Base-by-base conservation (phyloP, 2,329 filamentous ascomycete species). In the Akanthomyces muscarius region DNA sequence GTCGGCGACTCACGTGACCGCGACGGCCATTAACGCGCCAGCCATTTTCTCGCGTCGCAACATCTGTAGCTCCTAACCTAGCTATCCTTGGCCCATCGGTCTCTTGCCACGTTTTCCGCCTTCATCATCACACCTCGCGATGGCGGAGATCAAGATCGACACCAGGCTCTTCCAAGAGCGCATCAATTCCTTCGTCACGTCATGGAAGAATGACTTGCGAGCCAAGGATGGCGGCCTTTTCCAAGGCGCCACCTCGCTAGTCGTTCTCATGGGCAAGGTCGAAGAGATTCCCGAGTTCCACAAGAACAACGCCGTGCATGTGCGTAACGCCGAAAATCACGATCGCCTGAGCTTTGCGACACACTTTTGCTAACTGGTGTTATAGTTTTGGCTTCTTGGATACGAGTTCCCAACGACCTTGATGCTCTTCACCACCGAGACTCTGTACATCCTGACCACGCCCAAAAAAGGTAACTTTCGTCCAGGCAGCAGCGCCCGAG, bases 371-470 rank as follows among this genome's bases (percentile, higher is more conserved):
- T 59, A 59, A 52, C 30, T 30, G 44, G 54, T 52, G 65, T 48
- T 68, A 65, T 75, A 97, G 93, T 96, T 98, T 78, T 99, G 96
- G 96, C 84, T 99, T 62, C 86, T 99, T 66, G 95, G 95, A 71
- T 99, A 99, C 81, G 95, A 99, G 76, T 99, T 99, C 73, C 95
- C 95, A 41, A 93, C 94, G 45, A 99, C 95, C 0, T 82, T 99
- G 67, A 92, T 99, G 82, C 84, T 99, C 59, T 88, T 99, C 75
- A 98, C 94, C 1, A 80, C 88, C 65, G 95, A 98, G 65, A 87
- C 87, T 53, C 83, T 98, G 70, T 96, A 95, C 78, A 89, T 98
- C 64, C 87, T 99, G 68, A 99, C 95, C 7, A 99, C 95, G 6
- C 89, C 91, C 64, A 99, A 99, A 80, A 99, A 99, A 86, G 94